Evolutionary conservation across 139 green algal species (phyloP).

Genomic region (Zygnema circumcarinatum): DNA sequence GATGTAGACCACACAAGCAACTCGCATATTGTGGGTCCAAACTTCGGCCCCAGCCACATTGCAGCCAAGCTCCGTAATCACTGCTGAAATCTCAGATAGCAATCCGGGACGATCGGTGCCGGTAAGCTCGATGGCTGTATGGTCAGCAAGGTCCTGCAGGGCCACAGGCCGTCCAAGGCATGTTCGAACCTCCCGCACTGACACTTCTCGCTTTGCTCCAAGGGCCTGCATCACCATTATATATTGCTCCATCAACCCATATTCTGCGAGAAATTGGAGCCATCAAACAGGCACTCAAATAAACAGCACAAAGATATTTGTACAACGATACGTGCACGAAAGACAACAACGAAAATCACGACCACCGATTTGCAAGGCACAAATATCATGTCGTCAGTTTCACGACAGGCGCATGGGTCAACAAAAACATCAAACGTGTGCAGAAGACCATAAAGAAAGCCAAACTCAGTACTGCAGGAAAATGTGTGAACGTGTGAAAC

Average conservation of each 20-base stretch:
- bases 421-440: no score
- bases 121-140: constrained; percentile 87
- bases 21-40: constrained; percentile 61
- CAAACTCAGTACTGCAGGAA: no score
- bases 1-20: constrained; percentile 52
- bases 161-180: constrained; percentile 60
- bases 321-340: no score
- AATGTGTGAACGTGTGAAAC: no score
- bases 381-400: no score
- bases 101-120: constrained; percentile 82
- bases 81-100: constrained; percentile 81
- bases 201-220: constrained; percentile 62
- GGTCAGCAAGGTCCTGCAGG: constrained; percentile 58
- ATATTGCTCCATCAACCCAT: neutral
- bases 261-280: neutral
- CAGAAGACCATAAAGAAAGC: no score
- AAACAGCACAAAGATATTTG: no score
- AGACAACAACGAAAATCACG: no score
- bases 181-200: constrained; percentile 27
- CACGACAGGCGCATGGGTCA: no score
- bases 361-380: no score
- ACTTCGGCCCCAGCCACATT: constrained; percentile 84
- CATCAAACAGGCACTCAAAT: no score
- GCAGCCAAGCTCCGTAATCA: constrained; percentile 82
- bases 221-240: constrained; percentile 41